A percentile compares a stretch with the other conserved stretches of the same genome.
phyloP scores from a whole-genome alignment of 371 early-diverging fungal species.

The Apophysomyces trapeziformis region DNA sequence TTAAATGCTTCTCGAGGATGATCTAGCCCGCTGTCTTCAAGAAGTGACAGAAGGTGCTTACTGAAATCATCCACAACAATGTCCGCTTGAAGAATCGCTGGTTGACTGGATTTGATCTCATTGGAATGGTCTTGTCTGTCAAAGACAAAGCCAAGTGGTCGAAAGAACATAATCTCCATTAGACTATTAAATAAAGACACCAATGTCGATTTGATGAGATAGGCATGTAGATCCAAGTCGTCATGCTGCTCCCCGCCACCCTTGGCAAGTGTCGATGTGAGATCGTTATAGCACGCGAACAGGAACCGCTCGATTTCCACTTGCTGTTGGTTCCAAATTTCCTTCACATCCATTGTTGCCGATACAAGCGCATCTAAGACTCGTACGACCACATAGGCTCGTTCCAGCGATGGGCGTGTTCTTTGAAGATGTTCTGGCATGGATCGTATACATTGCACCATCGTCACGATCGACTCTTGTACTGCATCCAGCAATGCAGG shows the following conservation, averaged over 20 bases:
- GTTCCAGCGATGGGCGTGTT: slow-evolving; percentile 6
- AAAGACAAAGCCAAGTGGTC: slow-evolving; percentile 33
- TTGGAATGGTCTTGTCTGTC: slow-evolving; percentile 24
- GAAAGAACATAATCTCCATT: slow-evolving; percentile 35
- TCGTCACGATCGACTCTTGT: neutral
- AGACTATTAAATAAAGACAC: slow-evolving; percentile 32
- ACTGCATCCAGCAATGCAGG: neutral
- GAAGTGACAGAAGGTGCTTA: slow-evolving; percentile 44
- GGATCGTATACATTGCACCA: neutral
- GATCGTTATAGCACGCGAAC: slow-evolving; percentile 11
- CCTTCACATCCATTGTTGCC: slow-evolving; percentile 6
- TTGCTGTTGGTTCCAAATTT: slow-evolving; percentile 1
- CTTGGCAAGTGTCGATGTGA: neutral
- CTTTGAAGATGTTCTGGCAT: neutral
- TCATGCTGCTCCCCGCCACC: neutral
- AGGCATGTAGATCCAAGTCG: neutral
- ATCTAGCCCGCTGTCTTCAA: slow-evolving; percentile 53
- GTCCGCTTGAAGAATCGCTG: slow-evolving; percentile 4
- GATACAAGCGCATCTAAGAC: slow-evolving; percentile 20
- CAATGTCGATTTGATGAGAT: slow-evolving; percentile 20
- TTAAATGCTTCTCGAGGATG: slow-evolving; percentile 42
- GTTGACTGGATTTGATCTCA: neutral
- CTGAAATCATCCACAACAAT: slow-evolving; percentile 39
- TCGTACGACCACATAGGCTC: slow-evolving; percentile 16
- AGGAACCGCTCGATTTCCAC: slow-evolving; percentile 4